Evolutionary conservation across 192 early-diverging fungal species (phyloP), one percentile per base, ranked within the genome.

Genomic region (Mortierella alpina): DNA sequence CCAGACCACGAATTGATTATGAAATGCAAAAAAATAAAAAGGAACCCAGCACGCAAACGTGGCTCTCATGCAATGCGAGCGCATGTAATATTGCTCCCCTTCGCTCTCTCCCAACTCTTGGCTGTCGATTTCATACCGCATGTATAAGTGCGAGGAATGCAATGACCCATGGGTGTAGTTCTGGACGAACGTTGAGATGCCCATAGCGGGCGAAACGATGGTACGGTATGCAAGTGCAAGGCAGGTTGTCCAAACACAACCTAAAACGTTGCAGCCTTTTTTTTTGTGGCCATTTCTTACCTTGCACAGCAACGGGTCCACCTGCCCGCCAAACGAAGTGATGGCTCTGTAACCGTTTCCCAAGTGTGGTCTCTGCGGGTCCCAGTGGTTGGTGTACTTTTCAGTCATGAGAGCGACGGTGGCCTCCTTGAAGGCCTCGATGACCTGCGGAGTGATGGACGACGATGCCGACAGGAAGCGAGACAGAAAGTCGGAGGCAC

Each of bases 341-440:
- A 95, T 85, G n/a, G 93, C 89, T 78, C 94, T 85, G 82, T 91
- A 95, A 6, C 84, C 94, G 75, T 93, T 94, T 48, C 94, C 94
- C 18, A 70, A 73, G 41, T 72, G 76, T 13, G 93, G 91, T 48
- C 84, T 81, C 56, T 89, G 82, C 10, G 86, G 55, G 62, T 95
- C 86, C 93, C 93, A 95, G 68, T 95, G 93, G 54, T 89, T 86
- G 49, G 67, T 63, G 66, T 90, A 95, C 53, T 88, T 90, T 22
- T 80, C 76, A 2, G 74, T 49, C 71, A 95, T 83, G 8, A 87
- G 62, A 10, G 63, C 71, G n/a, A 82, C 72, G 41, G 91, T 86
- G 40, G 82, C 62, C 45, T 82, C 64, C 66, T 88, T 88, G 70
- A 89, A 90, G 54, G 51, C 59, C 10, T 76, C 74, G 18, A 76